phyloP scores from a whole-genome alignment of 352 stramenopile genomes.

The Blastocystis sp. region DNA sequence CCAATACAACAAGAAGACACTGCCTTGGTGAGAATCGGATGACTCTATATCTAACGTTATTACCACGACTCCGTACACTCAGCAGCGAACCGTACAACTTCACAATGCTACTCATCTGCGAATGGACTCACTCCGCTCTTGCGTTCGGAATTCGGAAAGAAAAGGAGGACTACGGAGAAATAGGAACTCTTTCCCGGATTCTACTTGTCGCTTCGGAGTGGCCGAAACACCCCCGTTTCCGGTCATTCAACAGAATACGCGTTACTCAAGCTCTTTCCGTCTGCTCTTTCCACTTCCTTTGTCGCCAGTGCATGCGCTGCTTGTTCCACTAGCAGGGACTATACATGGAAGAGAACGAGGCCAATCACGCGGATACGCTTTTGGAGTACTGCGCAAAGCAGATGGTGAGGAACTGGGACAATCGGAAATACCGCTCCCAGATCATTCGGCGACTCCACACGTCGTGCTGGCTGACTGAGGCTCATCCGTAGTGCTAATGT shows the following conservation, averaged over 20 bases:
- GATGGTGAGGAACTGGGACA: conserved; percentile 54
- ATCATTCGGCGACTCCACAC: conserved; percentile 24
- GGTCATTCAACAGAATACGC: too few relatives aligned
- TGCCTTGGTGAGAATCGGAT: conserved; percentile 61
- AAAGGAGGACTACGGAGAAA: background rate
- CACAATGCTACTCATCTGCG: conserved; percentile 17
- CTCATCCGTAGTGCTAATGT: conserved; percentile 44
- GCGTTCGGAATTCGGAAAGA: background rate
- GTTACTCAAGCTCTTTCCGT: background rate
- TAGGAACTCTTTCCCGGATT: too few relatives aligned
- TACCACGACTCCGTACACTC: background rate
- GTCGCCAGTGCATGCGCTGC: background rate
- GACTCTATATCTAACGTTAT: background rate
- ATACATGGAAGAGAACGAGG: background rate
- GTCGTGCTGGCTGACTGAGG: background rate
- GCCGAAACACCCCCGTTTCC: too few relatives aligned
- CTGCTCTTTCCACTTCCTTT: background rate
- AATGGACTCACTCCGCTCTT: background rate
- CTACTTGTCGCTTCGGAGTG: too few relatives aligned
- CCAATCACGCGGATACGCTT: background rate
- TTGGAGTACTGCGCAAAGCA: conserved; percentile 60
- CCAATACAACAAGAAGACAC: conserved; percentile 55
- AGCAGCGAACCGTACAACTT: conserved; percentile 33
- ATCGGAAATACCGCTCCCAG: conserved; percentile 19
- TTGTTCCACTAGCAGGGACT: background rate